Conservation (phyloP, 257 asterid species). For the Salvia rosmarinus region DNA sequence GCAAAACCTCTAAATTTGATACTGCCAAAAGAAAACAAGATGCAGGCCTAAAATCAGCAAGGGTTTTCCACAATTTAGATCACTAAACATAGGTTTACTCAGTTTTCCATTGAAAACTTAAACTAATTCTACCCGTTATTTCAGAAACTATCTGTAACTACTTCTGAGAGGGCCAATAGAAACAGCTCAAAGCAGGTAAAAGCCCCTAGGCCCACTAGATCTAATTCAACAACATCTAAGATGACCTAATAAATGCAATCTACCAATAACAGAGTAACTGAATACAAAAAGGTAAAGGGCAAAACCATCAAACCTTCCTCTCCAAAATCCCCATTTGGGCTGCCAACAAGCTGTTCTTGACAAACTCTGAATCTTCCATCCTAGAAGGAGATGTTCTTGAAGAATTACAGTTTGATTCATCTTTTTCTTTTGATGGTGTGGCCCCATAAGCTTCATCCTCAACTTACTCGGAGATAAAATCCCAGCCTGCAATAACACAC, state of each 20-base stretch:
- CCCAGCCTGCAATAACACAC: slow-evolving; percentile 60
- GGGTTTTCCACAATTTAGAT: background rate
- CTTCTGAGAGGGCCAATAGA: slow-evolving; percentile 22
- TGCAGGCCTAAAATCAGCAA: slow-evolving; percentile 18
- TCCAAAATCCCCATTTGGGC: slow-evolving; percentile 56
- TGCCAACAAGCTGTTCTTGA: slow-evolving; percentile 76
- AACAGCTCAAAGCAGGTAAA: slow-evolving; percentile 25
- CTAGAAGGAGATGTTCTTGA: slow-evolving; percentile 94
- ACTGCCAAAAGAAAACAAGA: slow-evolving; percentile 32
- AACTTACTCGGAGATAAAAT: slow-evolving; percentile 86
- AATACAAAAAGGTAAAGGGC: slow-evolving; percentile 4
- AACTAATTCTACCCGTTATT: slow-evolving; percentile 15
- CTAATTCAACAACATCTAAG: slow-evolving; percentile 10
- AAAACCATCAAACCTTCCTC: slow-evolving; percentile 57
- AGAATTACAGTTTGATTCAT: slow-evolving; percentile 80
- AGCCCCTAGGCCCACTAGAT: slow-evolving; percentile 27
- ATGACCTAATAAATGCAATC: background rate
- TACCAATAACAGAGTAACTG: background rate
- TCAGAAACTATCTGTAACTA: slow-evolving; percentile 23
- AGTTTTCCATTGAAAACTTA: background rate
- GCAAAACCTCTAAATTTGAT: slow-evolving; percentile 40
- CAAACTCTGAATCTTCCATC: slow-evolving; percentile 76
- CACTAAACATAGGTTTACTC: background rate
- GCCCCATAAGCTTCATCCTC: slow-evolving; percentile 84
- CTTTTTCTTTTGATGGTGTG: slow-evolving; percentile 66